Evolutionary conservation across 805 yeast species (phyloP), one percentile per base, ranked within the genome.

Genomic region (Wickerhamomyces strasburgensis): DNA sequence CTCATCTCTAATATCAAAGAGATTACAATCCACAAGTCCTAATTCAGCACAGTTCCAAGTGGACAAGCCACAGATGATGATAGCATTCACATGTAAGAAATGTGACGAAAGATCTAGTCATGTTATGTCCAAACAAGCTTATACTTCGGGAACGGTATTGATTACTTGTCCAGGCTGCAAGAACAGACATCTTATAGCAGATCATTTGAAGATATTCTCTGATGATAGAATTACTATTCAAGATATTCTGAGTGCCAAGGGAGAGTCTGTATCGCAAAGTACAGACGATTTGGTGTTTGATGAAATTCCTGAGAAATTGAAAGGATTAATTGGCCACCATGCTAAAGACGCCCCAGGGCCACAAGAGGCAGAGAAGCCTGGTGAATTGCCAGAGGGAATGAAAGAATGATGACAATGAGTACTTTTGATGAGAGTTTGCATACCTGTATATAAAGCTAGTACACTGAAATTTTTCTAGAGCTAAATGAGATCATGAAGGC

Each of bases 121-220:
- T 54, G 72, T 81, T n/a, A 82, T 90, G 54, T 83, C 96, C 5
- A 89, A 89, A 48, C 98, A 90, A 61, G 89, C 96, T 0, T 90
- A 90, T 57, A 75, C 81, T 11, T 65, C 69, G 8, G 98, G 98
- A 2, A 80, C 96, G 0, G 95, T 90, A 3, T 63, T 87, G 34
- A 82, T 90, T 17, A 87, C 86, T 52, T 90, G 98, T 57, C 98
- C 98, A 0, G 84, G 88, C 13, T 90, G 98, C 58, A 72, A 81
- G 46, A 80, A 75, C 53, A 75, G 96, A 46, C 98, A 90, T 56
- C 64, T 90, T 54, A 89, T 90, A 28, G 95, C 97, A 0, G 98
- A 90, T 56, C 89, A 83, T 54, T 61, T 83, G 41, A 80, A 77
- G 65, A 84, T 89, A 23, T 88, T 89, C 54, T 75, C 79, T n/a